Percentiles rank a stretch among this genome's conserved stretches.
phyloP scores from a whole-genome alignment of 2,329 filamentous ascomycete species.

The Endocalyx cinctus region DNA sequence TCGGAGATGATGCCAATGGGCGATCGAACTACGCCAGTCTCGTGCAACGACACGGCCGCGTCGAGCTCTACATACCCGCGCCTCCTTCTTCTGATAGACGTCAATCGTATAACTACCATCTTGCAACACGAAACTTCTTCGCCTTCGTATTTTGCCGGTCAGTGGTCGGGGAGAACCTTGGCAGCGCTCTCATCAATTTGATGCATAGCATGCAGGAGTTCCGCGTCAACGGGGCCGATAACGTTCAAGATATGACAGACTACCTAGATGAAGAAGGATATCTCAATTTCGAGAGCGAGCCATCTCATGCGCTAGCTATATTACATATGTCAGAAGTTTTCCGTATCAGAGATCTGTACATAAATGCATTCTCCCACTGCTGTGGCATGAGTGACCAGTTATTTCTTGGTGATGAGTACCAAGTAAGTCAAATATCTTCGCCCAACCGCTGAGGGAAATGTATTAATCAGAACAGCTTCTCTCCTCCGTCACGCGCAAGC shows the following conservation, averaged over 20 bases:
- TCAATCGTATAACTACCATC: conserved; percentile 57
- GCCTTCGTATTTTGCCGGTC: conserved; percentile 64
- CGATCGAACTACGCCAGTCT: conserved; percentile 23
- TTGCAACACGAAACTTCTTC: conserved; percentile 70
- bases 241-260: conserved; percentile 55
- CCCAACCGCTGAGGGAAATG: conserved; percentile 1
- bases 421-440: conserved; percentile 38
- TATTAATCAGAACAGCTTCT: conserved; percentile 37
- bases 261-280: conserved; percentile 71
- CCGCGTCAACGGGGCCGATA: conserved; percentile 48
- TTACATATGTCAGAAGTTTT: conserved; percentile 65
- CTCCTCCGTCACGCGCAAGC: conserved; percentile 52
- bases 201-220: conserved; percentile 61
- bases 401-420: conserved; percentile 52
- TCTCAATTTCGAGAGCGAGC: conserved; percentile 58
- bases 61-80: conserved; percentile 67
- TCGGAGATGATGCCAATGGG: conserved; percentile 26
- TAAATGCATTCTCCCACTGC: conserved; percentile 71
- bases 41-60: conserved; percentile 36
- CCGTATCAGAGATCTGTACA: conserved; percentile 60
- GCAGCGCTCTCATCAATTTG: conserved; percentile 59
- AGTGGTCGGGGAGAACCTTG: conserved; percentile 64
- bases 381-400: conserved; percentile 69
- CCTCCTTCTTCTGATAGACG: conserved; percentile 49
- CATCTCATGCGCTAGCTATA: conserved; percentile 63